These are phyloP conservation scores for Lavandula angustifolia DNA, from an alignment of 257 asterid species.

Conservation along the genomic window DNA sequence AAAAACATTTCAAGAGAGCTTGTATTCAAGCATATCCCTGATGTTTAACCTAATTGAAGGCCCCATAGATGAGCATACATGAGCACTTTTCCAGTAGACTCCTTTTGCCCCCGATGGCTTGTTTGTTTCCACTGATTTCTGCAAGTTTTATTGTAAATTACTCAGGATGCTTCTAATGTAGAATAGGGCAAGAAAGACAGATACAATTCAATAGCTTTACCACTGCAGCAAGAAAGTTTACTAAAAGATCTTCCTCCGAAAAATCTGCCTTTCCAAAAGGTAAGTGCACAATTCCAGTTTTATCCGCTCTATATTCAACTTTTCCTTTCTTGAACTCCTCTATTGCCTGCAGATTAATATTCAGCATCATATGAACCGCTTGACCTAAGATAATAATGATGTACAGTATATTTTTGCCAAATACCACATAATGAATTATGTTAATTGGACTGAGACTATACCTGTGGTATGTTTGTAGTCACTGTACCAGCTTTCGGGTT, in stretches of 20 bases:
- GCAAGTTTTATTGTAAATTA: conserved; percentile 18
- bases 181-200: background rate
- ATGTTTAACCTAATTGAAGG: conserved; percentile 84
- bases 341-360: conserved; percentile 56
- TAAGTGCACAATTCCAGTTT: conserved; percentile 92
- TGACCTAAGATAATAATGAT: too few species aligned
- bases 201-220: conserved; percentile 41
- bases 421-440: too few species aligned
- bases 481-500: conserved; percentile 98
- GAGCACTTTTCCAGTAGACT: conserved; percentile 95
- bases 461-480: conserved; percentile 94
- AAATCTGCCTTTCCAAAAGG: conserved; percentile 85
- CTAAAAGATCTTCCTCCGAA: conserved; percentile 82
- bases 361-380: too few species aligned
- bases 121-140: conserved; percentile 94
- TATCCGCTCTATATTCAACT: conserved; percentile 91
- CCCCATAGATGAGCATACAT: conserved; percentile 93
- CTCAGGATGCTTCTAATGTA: too few species aligned
- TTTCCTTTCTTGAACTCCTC: conserved; percentile 93
- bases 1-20: conserved; percentile 42
- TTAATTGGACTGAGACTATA: conserved; percentile 27
- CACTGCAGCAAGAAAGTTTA: conserved; percentile 81
- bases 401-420: background rate
- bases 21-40: conserved; percentile 79
- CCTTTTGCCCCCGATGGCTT: conserved; percentile 94